Evolutionary conservation across 2,329 filamentous ascomycete species (phyloP), one percentile per base, ranked within the genome.

Genomic region (Curvularia eragrostidis): DNA sequence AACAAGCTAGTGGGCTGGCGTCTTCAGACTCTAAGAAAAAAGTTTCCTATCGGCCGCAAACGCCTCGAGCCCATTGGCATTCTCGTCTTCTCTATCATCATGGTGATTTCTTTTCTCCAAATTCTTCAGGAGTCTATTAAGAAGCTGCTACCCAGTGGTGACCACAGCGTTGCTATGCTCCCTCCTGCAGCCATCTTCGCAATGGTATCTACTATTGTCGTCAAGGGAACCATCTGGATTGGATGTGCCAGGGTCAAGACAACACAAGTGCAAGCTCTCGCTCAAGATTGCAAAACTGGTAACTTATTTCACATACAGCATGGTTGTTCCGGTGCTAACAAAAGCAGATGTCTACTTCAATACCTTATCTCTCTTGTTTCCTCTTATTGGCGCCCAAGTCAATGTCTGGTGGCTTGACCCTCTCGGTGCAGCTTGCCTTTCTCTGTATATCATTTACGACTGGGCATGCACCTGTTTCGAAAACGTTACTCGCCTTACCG

Each of bases 381-480:
- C 86, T 0, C 77, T 88, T 26, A 82, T 89, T 48, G 88, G 88
- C 6, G 80, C 84, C 64, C 79, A 84, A 48, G 78, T 83, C 3
- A 71, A 84, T 23, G 67, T 88, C 13, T 90, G 88, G 87, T 90
- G 87, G 87, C 79, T 90, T 13, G 88, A 90, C 69, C 83, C 83
- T 6, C 78, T 84, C 0, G 88, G 87, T 53, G 88, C 87, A 3
- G 82, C 84, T 0, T 66, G 89, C 0, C 78, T 90, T 0, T 89
- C 87, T 0, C 73, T 89, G 4, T 89, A 84, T 77, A 88, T 90
- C 71, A 89, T 90, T 64, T 86, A 84, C 73, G 88, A 90, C 75
- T 90, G 87, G 88, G 83, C 83, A 1, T 80, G 81, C 44, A 89
- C 87, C 0, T 85, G 82, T 59, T 79, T 87, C 47, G 80, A 85